These are phyloP conservation scores for Trichosanthes cucumerina DNA, from an alignment of 306 rosid genomes.

Conservation along the genomic window DNA sequence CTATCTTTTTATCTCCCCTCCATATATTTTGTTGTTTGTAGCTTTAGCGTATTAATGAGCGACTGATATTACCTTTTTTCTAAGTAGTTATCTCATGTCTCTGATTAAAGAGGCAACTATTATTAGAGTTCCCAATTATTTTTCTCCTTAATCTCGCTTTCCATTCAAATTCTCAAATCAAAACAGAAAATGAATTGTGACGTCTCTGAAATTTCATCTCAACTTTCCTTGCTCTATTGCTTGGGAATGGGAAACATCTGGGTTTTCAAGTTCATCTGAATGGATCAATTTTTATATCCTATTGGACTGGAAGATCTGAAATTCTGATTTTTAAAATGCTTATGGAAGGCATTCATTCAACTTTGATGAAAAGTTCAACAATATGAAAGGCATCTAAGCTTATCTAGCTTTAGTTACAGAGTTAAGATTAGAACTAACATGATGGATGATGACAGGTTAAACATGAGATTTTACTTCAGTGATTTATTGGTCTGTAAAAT, in stretches of 20 bases:
- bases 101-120: slow-evolving; percentile 1
- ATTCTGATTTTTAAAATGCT: neutral
- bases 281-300: neutral
- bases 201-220: neutral
- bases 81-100: neutral
- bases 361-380: neutral
- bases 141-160: neutral
- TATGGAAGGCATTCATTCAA: neutral
- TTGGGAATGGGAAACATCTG: neutral
- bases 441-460: neutral
- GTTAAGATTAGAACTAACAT: neutral
- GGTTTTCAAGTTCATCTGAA: neutral
- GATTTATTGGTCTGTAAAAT: neutral
- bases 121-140: neutral
- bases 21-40: neutral
- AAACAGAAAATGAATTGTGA: neutral
- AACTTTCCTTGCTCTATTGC: neutral
- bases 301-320: neutral
- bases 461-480: neutral
- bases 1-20: slow-evolving; percentile 1
- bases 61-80: neutral
- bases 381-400: neutral
- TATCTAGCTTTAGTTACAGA: neutral
- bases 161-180: neutral
- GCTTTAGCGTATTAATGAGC: slow-evolving; percentile 6